Base-by-base conservation (phyloP, 768 basidiomycete species). In the Russula olivacea region DNA sequence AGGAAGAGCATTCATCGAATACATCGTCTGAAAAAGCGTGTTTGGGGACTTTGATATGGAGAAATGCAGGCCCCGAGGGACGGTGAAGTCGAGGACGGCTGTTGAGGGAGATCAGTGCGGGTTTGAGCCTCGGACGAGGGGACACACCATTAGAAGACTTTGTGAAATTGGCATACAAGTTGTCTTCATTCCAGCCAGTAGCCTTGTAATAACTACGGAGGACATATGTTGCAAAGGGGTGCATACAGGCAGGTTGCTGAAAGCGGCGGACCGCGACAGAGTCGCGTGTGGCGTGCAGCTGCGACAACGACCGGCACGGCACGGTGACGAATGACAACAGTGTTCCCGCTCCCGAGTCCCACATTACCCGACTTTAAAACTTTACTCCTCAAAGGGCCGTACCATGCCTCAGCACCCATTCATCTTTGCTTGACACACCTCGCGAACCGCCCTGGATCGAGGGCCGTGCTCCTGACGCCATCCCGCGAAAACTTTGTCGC, bases 121-220 rank as follows among this genome's bases (percentile, higher is more conserved):
- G 48, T 58, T 12, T 19, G 53, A 51, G 48, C 41, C 34, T 14
- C 12, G 55, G 25, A 9, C 2, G 21, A n/a, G 6, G 1, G 15
- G 48, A 49, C 72, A 36, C 63, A 96, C 93, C 90, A 76, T 83
- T 87, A 1, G 94, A 96, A 40, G 93, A 90, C 59, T 91, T 84
- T 1, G 93, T 97, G 49, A 98, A 69, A 67, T 95, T 92, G 2
- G 89, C 84, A 70, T 92, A 98, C 23, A 96, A 79, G 70, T 96
- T 96, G 74, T 98, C 95, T 72, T 96, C 92, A 69, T 93, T 94
- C 96, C 96, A 98, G 65, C 92, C 91, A 36, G 93, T 97, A n/a
- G 85, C 86, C 67, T 83, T 82, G 78, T 93, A 94, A 75, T 96
- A 98, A 73, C 81, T 87, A 66, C 89, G 87, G 41, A 98, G 79